Evolutionary conservation across 1,284 basidiomycete species (phyloP).

Genomic region (Meira miltonrushii): DNA sequence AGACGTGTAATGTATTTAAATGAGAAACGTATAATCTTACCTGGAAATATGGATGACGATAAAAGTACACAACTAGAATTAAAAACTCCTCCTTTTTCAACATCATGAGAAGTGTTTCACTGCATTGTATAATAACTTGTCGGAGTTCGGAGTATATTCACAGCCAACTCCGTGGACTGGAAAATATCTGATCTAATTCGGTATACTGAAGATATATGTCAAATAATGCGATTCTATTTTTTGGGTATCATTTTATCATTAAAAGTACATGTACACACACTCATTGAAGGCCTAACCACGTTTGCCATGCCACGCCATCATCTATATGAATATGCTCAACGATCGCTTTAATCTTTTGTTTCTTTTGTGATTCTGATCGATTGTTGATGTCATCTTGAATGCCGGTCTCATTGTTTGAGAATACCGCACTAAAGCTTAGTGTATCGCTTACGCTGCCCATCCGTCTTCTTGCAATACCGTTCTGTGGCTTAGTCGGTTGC

Average conservation of each 20-base stretch:
- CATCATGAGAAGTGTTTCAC: too few species aligned
- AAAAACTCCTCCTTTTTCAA: too few species aligned
- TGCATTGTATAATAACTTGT: too few species aligned
- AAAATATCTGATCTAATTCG: too few species aligned
- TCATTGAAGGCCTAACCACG: slow-evolving; percentile 9
- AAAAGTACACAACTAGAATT: too few species aligned
- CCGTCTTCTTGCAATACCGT: background rate
- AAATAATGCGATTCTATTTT: background rate
- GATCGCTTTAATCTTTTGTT: background rate
- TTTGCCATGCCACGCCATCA: slow-evolving; percentile 13
- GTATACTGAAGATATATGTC: too few species aligned
- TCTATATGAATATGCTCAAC: slow-evolving; percentile 8
- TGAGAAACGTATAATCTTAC: too few species aligned
- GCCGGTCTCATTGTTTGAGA: background rate
- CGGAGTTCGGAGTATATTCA: too few species aligned
- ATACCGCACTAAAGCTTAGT: background rate
- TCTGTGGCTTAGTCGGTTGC: background rate
- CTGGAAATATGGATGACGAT: too few species aligned
- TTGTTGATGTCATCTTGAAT: background rate
- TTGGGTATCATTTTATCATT: background rate
- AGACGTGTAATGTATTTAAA: too few species aligned
- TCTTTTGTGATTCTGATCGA: background rate
- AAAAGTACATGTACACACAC: background rate
- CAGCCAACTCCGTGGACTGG: too few species aligned
- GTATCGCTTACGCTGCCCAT: slow-evolving; percentile 2